Conservation (phyloP, 202 grass and related monocot genomes). For the Panicum virgatum region DNA sequence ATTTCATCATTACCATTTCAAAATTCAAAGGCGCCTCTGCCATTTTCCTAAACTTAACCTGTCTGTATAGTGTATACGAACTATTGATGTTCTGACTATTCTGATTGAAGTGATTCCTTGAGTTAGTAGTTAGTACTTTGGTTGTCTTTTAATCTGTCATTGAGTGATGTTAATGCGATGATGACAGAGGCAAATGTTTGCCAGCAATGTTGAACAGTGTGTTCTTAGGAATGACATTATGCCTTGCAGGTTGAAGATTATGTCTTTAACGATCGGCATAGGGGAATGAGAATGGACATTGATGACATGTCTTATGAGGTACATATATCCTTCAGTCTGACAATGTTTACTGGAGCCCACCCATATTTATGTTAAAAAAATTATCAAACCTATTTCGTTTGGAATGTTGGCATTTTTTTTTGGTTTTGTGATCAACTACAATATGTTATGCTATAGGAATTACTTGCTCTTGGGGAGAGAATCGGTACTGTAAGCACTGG, state of each 20-base stretch:
- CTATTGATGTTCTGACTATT: neutral
- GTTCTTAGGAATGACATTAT: conserved; percentile 2
- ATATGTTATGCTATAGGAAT: conserved; percentile 47
- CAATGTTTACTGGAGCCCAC: neutral
- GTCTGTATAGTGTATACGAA: neutral
- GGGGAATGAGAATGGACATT: conserved; percentile 78
- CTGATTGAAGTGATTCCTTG: neutral
- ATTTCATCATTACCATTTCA: neutral
- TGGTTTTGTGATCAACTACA: neutral
- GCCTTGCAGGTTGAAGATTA: conserved; percentile 30
- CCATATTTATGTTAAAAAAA: neutral
- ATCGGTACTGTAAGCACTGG: conserved; percentile 90
- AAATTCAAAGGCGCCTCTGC: neutral
- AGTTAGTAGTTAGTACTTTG: neutral
- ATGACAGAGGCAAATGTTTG: neutral
- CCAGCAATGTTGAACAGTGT: neutral
- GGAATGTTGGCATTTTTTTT: neutral
- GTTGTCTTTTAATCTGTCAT: neutral
- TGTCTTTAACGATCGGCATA: conserved; percentile 48
- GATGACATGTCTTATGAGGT: conserved; percentile 79
- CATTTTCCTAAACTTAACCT: neutral
- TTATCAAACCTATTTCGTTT: neutral
- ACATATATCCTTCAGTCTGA: conserved; percentile 30
- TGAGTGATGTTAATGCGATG: neutral
- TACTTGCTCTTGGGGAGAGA: conserved; percentile 75